These are phyloP conservation scores for Ganoderma boninense DNA, from an alignment of 1,284 basidiomycete genomes.

Conservation along the genomic window DNA sequence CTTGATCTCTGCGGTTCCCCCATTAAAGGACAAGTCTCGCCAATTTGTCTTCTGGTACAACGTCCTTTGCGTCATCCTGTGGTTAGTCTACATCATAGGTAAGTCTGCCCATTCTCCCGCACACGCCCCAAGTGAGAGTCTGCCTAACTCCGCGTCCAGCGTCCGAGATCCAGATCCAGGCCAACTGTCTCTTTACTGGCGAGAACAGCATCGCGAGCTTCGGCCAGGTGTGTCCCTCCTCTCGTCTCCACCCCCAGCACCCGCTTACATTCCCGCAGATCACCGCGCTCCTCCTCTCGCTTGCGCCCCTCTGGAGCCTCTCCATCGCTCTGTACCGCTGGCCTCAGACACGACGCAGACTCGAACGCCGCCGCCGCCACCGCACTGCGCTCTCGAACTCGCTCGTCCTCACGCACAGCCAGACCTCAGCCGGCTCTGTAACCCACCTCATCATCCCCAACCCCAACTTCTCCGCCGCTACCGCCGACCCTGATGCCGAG, in stretches of 20 bases:
- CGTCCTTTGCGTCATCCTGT: conserved; percentile 29
- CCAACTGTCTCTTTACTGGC: conserved; percentile 37
- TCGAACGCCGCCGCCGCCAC: conserved; percentile 23
- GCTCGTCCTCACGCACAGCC: background rate
- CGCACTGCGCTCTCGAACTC: background rate
- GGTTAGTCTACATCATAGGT: conserved; percentile 38
- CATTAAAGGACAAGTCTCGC: conserved; percentile 23
- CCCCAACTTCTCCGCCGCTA: background rate
- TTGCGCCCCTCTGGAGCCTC: conserved; percentile 41
- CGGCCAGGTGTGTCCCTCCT: conserved; percentile 35
- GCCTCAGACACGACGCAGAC: conserved; percentile 31
- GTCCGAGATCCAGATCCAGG: conserved; percentile 36
- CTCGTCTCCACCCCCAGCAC: background rate
- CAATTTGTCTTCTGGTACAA: conserved; percentile 36
- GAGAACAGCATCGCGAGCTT: conserved; percentile 40
- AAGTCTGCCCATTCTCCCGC: background rate
- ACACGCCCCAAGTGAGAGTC: background rate
- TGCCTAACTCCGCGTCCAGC: conserved; percentile 22
- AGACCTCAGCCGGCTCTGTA: background rate
- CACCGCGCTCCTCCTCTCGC: conserved; percentile 36
- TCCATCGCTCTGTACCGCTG: conserved; percentile 38
- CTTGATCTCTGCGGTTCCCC: conserved; percentile 16
- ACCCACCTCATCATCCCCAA: conserved; percentile 2
- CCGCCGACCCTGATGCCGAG: background rate
- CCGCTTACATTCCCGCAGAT: conserved; percentile 25